A percentile compares a stretch with the other conserved stretches of the same genome.
Evolutionary conservation across 73 alveolate species (phyloP).

Genomic region (Blepharisma stoltei): DNA sequence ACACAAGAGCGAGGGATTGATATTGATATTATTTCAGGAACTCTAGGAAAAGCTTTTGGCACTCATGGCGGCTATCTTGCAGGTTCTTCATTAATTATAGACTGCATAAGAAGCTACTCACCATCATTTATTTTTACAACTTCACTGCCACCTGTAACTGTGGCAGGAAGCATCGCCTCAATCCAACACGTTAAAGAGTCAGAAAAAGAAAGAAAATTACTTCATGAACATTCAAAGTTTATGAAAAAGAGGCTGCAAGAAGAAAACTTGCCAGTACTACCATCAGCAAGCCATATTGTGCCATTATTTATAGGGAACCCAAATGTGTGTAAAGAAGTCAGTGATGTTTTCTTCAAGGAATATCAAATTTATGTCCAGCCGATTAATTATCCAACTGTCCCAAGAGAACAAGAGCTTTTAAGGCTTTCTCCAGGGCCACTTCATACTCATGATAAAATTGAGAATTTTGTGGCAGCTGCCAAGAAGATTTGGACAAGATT

Average conservation of each 20-base stretch:
- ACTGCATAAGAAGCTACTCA: slow-evolving; percentile 56
- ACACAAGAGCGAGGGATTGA: slow-evolving; percentile 48
- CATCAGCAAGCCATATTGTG: slow-evolving; percentile 60
- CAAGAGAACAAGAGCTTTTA: slow-evolving; percentile 44
- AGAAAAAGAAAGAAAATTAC: slow-evolving; percentile 49
- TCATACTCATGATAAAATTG: slow-evolving; percentile 34
- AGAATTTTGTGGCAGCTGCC: slow-evolving; percentile 38
- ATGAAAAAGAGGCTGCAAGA: slow-evolving; percentile 42
- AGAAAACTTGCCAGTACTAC: slow-evolving; percentile 58
- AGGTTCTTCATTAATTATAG: slow-evolving; percentile 49
- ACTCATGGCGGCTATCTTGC: slow-evolving; percentile 78
- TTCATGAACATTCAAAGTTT: slow-evolving; percentile 37
- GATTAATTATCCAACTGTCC: slow-evolving; percentile 79
- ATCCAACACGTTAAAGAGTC: slow-evolving; percentile 53
- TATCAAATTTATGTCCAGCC: slow-evolving; percentile 69
- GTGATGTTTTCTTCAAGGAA: slow-evolving; percentile 57
- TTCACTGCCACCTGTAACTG: slow-evolving; percentile 68
- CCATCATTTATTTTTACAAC: slow-evolving; percentile 75
- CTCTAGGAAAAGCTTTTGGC: slow-evolving; percentile 86
- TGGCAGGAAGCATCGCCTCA: slow-evolving; percentile 65
- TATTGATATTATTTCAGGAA: slow-evolving; percentile 66
- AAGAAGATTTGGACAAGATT: slow-evolving; percentile 34
- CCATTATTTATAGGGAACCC: slow-evolving; percentile 80
- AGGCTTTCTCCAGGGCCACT: slow-evolving; percentile 50
- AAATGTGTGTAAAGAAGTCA: slow-evolving; percentile 43